phyloP scores from a whole-genome alignment of 805 yeast species.

The Nakazawaea pomicola region DNA sequence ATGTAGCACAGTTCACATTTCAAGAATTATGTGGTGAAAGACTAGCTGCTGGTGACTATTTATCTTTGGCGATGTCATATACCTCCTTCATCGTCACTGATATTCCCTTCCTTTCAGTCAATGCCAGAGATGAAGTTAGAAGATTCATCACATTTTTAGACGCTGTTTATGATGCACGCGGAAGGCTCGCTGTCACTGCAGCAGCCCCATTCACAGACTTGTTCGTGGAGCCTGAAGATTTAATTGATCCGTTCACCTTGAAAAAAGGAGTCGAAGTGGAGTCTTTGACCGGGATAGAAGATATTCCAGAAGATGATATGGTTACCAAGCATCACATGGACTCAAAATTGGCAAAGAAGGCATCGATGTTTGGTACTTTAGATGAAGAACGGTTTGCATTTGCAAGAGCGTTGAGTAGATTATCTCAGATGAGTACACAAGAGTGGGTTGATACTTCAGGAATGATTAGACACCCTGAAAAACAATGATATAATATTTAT shows the following conservation, averaged over 20 bases:
- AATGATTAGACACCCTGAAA: neutral
- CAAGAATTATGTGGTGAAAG: conserved; percentile 83
- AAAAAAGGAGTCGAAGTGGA: conserved; percentile 21
- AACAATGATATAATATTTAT: too few species aligned
- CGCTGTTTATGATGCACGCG: conserved; percentile 90
- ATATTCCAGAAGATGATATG: conserved; percentile 45
- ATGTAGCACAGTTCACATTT: conserved; percentile 88
- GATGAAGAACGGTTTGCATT: conserved; percentile 97
- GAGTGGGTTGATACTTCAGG: conserved; percentile 68
- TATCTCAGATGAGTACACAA: conserved; percentile 89
- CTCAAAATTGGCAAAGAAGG: conserved; percentile 62
- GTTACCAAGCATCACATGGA: conserved; percentile 77
- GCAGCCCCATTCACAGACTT: conserved; percentile 81
- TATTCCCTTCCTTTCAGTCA: conserved; percentile 77
- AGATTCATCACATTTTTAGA: conserved; percentile 92
- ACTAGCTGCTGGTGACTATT: conserved; percentile 90
- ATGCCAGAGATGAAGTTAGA: conserved; percentile 78
- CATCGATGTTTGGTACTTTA: conserved; percentile 67
- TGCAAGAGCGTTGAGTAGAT: conserved; percentile 87
- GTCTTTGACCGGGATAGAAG: conserved; percentile 17
- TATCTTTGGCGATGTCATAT: conserved; percentile 73
- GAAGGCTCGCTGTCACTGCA: conserved; percentile 82
- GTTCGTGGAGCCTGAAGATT: conserved; percentile 76
- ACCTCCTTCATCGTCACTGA: conserved; percentile 84
- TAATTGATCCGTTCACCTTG: conserved; percentile 42